phyloP scores from a whole-genome alignment of 2,329 filamentous ascomycete species.

The Moelleriella libera region DNA sequence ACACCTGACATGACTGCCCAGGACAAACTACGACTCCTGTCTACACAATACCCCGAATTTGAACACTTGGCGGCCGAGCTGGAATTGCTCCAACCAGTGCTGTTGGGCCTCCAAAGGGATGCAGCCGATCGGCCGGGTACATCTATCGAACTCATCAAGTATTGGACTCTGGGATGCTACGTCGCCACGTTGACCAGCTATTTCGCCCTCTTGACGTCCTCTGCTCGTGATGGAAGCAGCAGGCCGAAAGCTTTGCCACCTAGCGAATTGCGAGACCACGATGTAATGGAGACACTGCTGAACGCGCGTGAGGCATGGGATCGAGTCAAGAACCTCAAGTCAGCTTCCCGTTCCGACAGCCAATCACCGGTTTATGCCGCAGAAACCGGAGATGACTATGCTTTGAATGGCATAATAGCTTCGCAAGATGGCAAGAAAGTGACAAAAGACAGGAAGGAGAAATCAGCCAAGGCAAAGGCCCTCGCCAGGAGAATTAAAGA shows the following conservation, averaged over 20 bases:
- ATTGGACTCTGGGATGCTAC: slow-evolving; percentile 73
- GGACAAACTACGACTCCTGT: slow-evolving; percentile 63
- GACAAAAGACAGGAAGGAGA: slow-evolving; percentile 15
- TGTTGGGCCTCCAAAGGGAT: slow-evolving; percentile 43
- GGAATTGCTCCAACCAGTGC: slow-evolving; percentile 50
- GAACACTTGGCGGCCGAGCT: slow-evolving; percentile 75
- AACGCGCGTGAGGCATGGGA: slow-evolving; percentile 72
- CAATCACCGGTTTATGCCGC: slow-evolving; percentile 8
- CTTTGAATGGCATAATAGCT: slow-evolving; percentile 6
- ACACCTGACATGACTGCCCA: slow-evolving; percentile 63
- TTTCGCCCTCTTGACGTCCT: slow-evolving; percentile 82
- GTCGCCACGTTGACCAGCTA: slow-evolving; percentile 82
- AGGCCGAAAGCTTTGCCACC: slow-evolving; percentile 52
- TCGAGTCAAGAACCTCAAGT: slow-evolving; percentile 51
- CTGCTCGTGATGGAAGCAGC: slow-evolving; percentile 44
- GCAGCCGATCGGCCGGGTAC: slow-evolving; percentile 36
- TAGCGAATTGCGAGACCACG: slow-evolving; percentile 72
- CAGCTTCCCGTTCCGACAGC: slow-evolving; percentile 22
- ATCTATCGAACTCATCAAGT: slow-evolving; percentile 54
- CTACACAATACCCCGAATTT: slow-evolving; percentile 81
- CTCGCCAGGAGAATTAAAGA: slow-evolving; percentile 26
- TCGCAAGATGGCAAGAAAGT: slow-evolving; percentile 12
- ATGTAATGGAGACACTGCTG: slow-evolving; percentile 75
- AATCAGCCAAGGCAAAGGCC: slow-evolving; percentile 16
- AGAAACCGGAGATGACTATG: slow-evolving; percentile 10